phyloP scores from a whole-genome alignment of 1,139 yeast species.

The Geotrichum cucujoidarum region DNA sequence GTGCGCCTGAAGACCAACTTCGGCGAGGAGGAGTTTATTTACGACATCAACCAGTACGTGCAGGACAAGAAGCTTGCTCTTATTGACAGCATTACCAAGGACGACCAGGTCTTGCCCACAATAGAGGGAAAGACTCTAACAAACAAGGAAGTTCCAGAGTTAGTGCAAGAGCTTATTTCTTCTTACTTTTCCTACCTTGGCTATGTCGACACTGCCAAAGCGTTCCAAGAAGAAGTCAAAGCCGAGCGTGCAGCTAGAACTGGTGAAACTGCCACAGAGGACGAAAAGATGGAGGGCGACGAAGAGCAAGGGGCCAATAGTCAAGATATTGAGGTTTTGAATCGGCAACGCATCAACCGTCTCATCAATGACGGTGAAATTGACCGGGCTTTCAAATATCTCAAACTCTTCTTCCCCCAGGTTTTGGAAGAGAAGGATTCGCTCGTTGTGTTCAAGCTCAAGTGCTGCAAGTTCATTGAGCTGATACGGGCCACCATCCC shows the following conservation, averaged over 20 bases:
- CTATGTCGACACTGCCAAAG: slow-evolving; percentile 58
- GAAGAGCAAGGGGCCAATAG: slow-evolving; percentile 9
- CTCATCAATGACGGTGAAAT: slow-evolving; percentile 47
- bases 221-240: slow-evolving; percentile 46
- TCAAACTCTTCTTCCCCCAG: slow-evolving; percentile 44
- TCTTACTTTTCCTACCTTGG: slow-evolving; percentile 75
- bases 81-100: slow-evolving; percentile 20
- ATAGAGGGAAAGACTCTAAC: neutral
- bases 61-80: slow-evolving; percentile 40
- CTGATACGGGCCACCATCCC: slow-evolving; percentile 32
- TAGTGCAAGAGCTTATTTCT: slow-evolving; percentile 55
- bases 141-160: slow-evolving; percentile 36
- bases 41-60: slow-evolving; percentile 66
- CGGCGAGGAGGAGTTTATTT: slow-evolving; percentile 61
- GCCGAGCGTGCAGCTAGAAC: slow-evolving; percentile 1
- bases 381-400: slow-evolving; percentile 43
- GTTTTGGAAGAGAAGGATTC: slow-evolving; percentile 41
- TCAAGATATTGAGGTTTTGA: slow-evolving; percentile 31
- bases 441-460: slow-evolving; percentile 50
- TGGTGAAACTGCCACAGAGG: slow-evolving; percentile 8
- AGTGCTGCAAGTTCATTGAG: slow-evolving; percentile 49
- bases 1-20: slow-evolving; percentile 60
- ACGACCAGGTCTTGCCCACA: slow-evolving; percentile 6
- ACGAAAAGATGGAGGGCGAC: slow-evolving; percentile 11
- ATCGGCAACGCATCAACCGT: slow-evolving; percentile 50